A percentile compares a stretch with the other conserved stretches of the same genome.
Conservation (phyloP, 768 basidiomycete species). For the Cystobasidiopsis lactophilus region DNA sequence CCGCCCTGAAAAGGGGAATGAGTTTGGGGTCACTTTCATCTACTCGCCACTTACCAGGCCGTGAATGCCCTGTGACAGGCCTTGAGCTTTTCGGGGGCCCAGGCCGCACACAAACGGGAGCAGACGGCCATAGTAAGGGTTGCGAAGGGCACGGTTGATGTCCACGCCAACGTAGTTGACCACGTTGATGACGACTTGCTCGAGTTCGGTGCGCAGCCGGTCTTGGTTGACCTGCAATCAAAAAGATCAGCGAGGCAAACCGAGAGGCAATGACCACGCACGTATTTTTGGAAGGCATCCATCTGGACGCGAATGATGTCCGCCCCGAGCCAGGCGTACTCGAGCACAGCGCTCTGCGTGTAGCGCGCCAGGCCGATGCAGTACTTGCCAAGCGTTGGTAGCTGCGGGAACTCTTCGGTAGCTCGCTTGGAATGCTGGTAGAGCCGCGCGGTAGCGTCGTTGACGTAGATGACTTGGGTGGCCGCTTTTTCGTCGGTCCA, state of each 20-base stretch:
- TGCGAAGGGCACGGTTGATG: slow-evolving; percentile 75
- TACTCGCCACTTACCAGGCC: neutral
- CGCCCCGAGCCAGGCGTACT: slow-evolving; percentile 68
- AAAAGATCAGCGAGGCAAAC: neutral
- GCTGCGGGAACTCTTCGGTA: slow-evolving; percentile 52
- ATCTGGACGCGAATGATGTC: slow-evolving; percentile 68
- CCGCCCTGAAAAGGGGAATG: slow-evolving; percentile 43
- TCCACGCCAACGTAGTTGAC: slow-evolving; percentile 87
- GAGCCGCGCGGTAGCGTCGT: slow-evolving; percentile 78
- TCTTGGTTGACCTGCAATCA: slow-evolving; percentile 53
- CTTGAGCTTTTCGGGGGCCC: slow-evolving; percentile 80
- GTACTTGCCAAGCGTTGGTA: slow-evolving; percentile 62
- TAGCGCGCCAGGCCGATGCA: slow-evolving; percentile 86
- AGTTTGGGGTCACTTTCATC: slow-evolving; percentile 4
- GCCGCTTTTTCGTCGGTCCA: neutral
- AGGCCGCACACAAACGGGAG: slow-evolving; percentile 80
- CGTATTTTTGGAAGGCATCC: slow-evolving; percentile 69
- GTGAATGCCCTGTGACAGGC: slow-evolving; percentile 61
- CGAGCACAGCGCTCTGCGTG: slow-evolving; percentile 77
- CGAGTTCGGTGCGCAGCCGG: slow-evolving; percentile 56
- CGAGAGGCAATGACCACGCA: slow-evolving; percentile 21
- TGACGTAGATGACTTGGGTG: slow-evolving; percentile 37
- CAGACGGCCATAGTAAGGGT: slow-evolving; percentile 67
- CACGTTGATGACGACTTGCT: slow-evolving; percentile 69
- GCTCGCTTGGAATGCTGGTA: slow-evolving; percentile 81